Evolutionary conservation across 106 monocot genomes (phyloP).

Genomic region (Allium fistulosum): DNA sequence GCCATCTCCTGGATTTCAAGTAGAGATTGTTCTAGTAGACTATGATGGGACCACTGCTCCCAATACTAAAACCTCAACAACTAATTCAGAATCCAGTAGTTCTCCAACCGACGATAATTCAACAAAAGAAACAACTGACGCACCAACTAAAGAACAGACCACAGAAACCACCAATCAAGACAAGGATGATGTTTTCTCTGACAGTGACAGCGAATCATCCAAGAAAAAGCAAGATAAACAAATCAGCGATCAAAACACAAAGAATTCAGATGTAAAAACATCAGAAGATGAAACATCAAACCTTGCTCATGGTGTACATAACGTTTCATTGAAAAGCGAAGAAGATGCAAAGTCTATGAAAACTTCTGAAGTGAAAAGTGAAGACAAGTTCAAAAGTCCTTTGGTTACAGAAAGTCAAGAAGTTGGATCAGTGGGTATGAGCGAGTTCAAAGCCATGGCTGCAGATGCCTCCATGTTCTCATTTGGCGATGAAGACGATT

Average conservation of each 20-base stretch:
- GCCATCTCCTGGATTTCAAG: constrained; percentile 93
- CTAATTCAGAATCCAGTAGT: constrained; percentile 17
- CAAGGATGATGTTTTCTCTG: constrained; percentile 93
- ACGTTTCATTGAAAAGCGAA: constrained; percentile 28
- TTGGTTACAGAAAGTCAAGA: constrained; percentile 11
- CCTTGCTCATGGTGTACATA: constrained; percentile 22
- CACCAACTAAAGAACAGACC: constrained; percentile 13
- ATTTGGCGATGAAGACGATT: constrained; percentile 17
- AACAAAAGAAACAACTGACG: constrained; percentile 13
- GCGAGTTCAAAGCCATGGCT: constrained; percentile 93
- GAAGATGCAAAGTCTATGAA: constrained; percentile 13
- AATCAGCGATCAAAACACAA: background rate
- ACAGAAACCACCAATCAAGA: constrained; percentile 28
- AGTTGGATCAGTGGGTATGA: constrained; percentile 34
- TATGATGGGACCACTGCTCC: constrained; percentile 43
- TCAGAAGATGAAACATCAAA: constrained; percentile 14
- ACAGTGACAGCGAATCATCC: constrained; percentile 73
- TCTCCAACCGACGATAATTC: background rate
- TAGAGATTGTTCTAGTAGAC: constrained; percentile 87
- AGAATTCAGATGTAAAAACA: constrained; percentile 14
- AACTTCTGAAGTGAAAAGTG: constrained; percentile 15
- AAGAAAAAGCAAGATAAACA: constrained; percentile 20
- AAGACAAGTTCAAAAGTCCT: constrained; percentile 18
- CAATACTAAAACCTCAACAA: background rate
- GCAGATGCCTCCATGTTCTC: constrained; percentile 95